A percentile compares a stretch with the other conserved stretches of the same genome.
phyloP scores from a whole-genome alignment of 352 stramenopile species.

The Pythium rhizo-oryzae region DNA sequence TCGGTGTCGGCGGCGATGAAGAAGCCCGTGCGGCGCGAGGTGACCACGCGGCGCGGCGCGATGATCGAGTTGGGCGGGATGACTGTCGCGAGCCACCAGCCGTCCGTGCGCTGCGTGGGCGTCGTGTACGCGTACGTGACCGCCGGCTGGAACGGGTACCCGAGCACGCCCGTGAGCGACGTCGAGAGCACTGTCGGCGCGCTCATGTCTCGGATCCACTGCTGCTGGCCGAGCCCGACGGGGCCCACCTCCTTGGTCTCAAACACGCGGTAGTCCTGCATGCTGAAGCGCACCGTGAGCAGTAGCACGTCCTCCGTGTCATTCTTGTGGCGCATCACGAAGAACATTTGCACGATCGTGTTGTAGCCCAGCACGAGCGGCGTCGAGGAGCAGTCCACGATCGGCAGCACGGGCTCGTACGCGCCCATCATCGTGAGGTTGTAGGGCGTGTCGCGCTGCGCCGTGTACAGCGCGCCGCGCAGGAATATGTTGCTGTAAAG shows the following conservation, averaged over 20 bases:
- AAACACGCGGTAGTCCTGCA: conserved; percentile 18
- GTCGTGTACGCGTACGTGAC: not conserved
- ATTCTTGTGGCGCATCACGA: conserved; percentile 18
- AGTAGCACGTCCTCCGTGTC: conserved; percentile 7
- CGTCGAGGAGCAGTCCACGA: conserved; percentile 46
- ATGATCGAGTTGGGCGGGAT: not conserved
- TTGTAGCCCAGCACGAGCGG: conserved; percentile 19
- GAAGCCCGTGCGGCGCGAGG: conserved; percentile 18
- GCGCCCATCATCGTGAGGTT: conserved; percentile 22
- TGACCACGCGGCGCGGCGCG: not conserved
- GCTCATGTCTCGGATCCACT: conserved; percentile 6
- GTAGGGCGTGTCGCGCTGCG: conserved; percentile 16
- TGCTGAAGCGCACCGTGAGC: conserved; percentile 13
- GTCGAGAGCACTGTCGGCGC: not conserved
- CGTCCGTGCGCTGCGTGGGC: not conserved
- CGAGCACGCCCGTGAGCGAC: not conserved
- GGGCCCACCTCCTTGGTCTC: conserved; percentile 10
- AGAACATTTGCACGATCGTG: conserved; percentile 13
- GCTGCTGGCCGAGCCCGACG: not conserved
- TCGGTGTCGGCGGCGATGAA: conserved; percentile 10
- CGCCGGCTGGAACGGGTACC: conserved; percentile 15
- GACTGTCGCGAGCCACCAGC: conserved; percentile 6
- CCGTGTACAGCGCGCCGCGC: conserved; percentile 6
- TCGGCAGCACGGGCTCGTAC: conserved; percentile 20
- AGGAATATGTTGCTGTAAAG: conserved; percentile 26